Conservation (phyloP, 257 asterid species). For the Dorcoceras hygrometricum region DNA sequence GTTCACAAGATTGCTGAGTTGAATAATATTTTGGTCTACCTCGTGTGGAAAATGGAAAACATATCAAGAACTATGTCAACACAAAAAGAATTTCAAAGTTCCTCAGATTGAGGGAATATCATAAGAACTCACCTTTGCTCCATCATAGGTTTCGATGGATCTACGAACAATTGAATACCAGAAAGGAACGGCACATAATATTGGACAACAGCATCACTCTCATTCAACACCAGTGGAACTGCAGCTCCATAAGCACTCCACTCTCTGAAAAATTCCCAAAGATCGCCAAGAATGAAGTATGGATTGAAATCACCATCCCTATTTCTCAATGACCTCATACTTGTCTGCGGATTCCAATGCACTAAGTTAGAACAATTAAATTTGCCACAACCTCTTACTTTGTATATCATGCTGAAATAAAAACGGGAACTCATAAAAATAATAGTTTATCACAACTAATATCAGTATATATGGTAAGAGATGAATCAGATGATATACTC, state of each 20-base stretch:
- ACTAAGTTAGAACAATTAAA: constrained; percentile 3
- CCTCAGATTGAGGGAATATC: background rate
- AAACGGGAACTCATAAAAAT: background rate
- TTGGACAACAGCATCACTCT: constrained; percentile 71
- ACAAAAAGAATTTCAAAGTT: background rate
- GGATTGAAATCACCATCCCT: constrained; percentile 53
- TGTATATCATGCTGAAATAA: constrained; percentile 5
- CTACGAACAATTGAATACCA: constrained; percentile 77
- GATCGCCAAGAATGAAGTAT: constrained; percentile 79
- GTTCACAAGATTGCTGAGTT: too few species aligned
- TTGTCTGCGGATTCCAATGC: constrained; percentile 55
- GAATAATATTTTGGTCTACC: background rate
- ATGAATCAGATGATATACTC: background rate
- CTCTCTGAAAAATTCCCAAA: constrained; percentile 90
- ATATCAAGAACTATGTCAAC: background rate
- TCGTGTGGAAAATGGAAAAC: background rate
- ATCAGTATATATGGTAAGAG: background rate
- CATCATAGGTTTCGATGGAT: constrained; percentile 41
- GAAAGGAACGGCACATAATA: constrained; percentile 89
- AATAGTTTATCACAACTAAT: too few species aligned
- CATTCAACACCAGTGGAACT: constrained; percentile 72
- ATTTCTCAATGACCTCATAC: constrained; percentile 57
- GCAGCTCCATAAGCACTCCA: constrained; percentile 98
- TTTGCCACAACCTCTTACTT: background rate
- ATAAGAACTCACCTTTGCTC: constrained; percentile 43